These are phyloP conservation scores for Penicillium odoratum DNA, from an alignment of 495 filamentous ascomycete genomes.

Conservation along the genomic window DNA sequence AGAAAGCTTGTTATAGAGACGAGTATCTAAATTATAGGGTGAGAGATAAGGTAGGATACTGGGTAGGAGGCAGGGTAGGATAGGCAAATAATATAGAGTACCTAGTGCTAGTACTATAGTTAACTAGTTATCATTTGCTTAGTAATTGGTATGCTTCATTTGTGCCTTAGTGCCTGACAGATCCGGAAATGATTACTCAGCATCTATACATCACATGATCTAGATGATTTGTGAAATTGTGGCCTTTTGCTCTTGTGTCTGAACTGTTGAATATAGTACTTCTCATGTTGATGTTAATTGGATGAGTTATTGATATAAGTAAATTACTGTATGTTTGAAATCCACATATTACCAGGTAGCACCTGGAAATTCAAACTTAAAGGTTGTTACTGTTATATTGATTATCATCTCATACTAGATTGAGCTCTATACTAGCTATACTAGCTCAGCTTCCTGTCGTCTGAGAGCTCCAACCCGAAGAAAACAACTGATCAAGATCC, in stretches of 20 bases:
- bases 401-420: neutral
- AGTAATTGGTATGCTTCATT: no score
- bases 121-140: no score
- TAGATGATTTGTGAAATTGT: neutral
- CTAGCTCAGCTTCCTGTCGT: neutral
- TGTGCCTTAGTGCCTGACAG: neutral
- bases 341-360: no score
- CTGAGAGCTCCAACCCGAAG: neutral
- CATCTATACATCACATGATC: neutral
- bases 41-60: no score
- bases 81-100: no score
- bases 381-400: neutral
- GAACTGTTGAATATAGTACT: neutral
- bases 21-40: no score
- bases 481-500: neutral
- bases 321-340: no score
- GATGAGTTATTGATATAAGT: neutral
- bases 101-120: no score
- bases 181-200: neutral
- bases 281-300: neutral
- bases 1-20: no score
- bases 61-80: no score
- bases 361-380: neutral
- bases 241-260: neutral
- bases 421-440: neutral